Base-by-base conservation (phyloP, 176 grass and related monocot genomes). In the Avena eriantha region DNA sequence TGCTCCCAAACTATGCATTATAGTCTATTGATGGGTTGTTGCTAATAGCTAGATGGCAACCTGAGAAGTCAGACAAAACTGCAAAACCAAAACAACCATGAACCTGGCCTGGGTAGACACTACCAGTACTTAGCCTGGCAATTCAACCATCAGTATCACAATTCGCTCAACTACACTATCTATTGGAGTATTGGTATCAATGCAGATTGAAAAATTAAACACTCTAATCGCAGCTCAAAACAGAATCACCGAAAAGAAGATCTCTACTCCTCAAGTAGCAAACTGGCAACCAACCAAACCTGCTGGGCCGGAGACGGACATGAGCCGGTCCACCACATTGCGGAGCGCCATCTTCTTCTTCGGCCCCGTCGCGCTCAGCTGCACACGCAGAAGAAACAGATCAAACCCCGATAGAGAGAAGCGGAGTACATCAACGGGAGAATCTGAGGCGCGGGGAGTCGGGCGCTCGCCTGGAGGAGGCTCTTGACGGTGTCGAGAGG, bases 401-500 rank as follows among this genome's bases (percentile, higher is more conserved):
- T 88, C 69, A 91, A 67, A 58, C 66, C 77, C 60, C 55, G 31
- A 54, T 21, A 67, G 31, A 53, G 35, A 72, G 57, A 56, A 60
- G 22, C 70, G 17, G 61, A 33, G 33, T 10, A 70, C 23, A 36
- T 34, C 54, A 51, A 33, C 8, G 12, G 53, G 26, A 43, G 50
- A 48, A 88, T 33, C 50, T 8, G 70, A 4, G 51, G 29, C 1
- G 18, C 0, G 4, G 57, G 54, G 2, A 31, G 0, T 1, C 1
- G 47, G 22, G 9, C 29, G 61, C 82, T 91, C 64, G 58, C 97
- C 93, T 98, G 97, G 69, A 94, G 58, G 84, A 98, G 94, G 67
- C 90, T 93, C 85, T 94, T 98, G 71, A 98, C 84, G 79, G 90
- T 98, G 87, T 98, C 92, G 35, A 98, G 78, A 0, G 97, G 94